A percentile compares a stretch with the other conserved stretches of the same genome.
Evolutionary conservation across 2,329 filamentous ascomycete species (phyloP).

Genomic region (Cladosporium sp.): DNA sequence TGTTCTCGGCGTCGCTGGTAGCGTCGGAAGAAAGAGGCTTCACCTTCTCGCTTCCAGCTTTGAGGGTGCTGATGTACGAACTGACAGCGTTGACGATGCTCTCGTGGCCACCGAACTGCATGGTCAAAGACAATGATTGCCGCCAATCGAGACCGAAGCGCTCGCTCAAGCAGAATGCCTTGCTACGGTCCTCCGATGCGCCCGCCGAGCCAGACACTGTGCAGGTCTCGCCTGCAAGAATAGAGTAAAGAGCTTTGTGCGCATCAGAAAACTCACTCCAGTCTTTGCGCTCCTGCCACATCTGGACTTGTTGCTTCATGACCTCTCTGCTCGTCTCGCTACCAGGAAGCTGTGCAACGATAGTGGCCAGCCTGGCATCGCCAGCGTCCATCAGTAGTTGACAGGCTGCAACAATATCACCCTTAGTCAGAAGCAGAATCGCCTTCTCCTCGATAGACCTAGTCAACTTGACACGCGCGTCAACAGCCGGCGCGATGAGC

Average conservation of each 20-base stretch:
- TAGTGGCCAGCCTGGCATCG: constrained; percentile 77
- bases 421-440: constrained; percentile 70
- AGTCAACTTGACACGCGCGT: constrained; percentile 52
- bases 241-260: constrained; percentile 81
- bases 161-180: constrained; percentile 75
- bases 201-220: constrained; percentile 73
- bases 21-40: constrained; percentile 47
- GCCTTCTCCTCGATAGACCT: constrained; percentile 75
- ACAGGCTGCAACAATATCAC: constrained; percentile 79
- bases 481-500: constrained; percentile 36
- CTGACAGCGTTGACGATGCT: constrained; percentile 68
- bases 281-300: constrained; percentile 78
- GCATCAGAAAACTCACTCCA: constrained; percentile 83
- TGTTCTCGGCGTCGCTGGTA: constrained; percentile 61
- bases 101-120: constrained; percentile 77
- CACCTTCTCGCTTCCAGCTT: constrained; percentile 63
- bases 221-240: constrained; percentile 83
- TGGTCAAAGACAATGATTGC: constrained; percentile 81
- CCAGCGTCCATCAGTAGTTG: constrained; percentile 69
- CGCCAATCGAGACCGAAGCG: constrained; percentile 88
- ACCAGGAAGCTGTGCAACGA: constrained; percentile 76
- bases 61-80: constrained; percentile 69
- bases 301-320: constrained; percentile 73
- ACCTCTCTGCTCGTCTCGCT: constrained; percentile 66
- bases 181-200: constrained; percentile 72